Conservation (phyloP, 1,139 yeast species). For the Yamadazyma siamensis region DNA sequence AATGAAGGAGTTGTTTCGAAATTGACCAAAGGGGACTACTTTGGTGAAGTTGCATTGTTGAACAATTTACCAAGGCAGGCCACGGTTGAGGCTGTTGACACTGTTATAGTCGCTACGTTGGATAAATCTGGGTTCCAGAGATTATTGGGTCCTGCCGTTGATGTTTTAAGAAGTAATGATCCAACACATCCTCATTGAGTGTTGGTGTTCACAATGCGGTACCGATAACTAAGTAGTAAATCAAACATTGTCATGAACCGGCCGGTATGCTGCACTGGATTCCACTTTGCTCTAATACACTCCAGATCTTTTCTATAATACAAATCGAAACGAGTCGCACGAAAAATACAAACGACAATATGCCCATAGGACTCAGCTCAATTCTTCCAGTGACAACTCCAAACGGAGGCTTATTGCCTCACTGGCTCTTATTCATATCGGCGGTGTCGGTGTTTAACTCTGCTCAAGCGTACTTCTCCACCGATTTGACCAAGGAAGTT, state of each 20-base stretch:
- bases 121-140: slow-evolving; percentile 93
- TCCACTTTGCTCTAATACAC: too few relatives aligned
- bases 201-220: too few relatives aligned
- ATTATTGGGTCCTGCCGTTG: slow-evolving; percentile 87
- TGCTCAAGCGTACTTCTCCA: slow-evolving; percentile 73
- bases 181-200: slow-evolving; percentile 45
- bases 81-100: slow-evolving; percentile 74
- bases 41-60: slow-evolving; percentile 92
- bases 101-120: slow-evolving; percentile 82
- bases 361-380: too few relatives aligned
- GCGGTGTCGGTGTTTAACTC: slow-evolving; percentile 90
- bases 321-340: too few relatives aligned
- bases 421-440: slow-evolving; percentile 60
- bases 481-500: slow-evolving; percentile 74
- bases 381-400: slow-evolving; percentile 27
- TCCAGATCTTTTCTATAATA: background rate
- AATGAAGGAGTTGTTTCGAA: slow-evolving; percentile 59
- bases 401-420: slow-evolving; percentile 40
- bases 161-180: slow-evolving; percentile 73
- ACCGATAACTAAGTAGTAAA: background rate
- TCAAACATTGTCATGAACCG: slow-evolving; percentile 1
- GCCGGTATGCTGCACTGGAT: too few relatives aligned
- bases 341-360: too few relatives aligned
- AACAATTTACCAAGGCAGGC: slow-evolving; percentile 95
- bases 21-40: slow-evolving; percentile 81